Evolutionary conservation across 2,329 filamentous ascomycete species (phyloP).

Genomic region (Fonsecaea pedrosoi): DNA sequence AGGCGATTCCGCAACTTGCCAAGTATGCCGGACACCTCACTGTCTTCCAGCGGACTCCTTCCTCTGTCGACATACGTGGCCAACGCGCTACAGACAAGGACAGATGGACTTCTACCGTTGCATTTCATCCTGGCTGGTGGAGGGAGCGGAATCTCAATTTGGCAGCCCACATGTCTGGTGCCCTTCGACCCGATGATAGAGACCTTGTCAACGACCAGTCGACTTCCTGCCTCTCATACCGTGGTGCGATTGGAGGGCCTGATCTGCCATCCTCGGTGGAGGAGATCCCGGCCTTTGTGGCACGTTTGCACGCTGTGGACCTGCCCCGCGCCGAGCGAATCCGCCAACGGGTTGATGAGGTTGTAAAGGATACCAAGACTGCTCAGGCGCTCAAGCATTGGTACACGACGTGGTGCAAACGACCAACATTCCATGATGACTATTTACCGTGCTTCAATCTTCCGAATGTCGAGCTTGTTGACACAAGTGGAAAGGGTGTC

Average conservation of each 20-base stretch:
- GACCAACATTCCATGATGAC: conserved; percentile 64
- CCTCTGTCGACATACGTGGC: conserved; percentile 38
- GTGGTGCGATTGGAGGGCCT: conserved; percentile 11
- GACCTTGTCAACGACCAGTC: conserved; percentile 19
- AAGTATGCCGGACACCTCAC: conserved; percentile 53
- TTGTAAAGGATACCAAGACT: conserved; percentile 59
- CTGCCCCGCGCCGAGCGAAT: conserved; percentile 51
- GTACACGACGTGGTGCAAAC: conserved; percentile 68
- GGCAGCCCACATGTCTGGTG: conserved; percentile 9
- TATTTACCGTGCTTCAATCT: conserved; percentile 48
- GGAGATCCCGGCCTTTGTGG: conserved; percentile 26
- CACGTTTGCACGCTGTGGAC: conserved; percentile 47
- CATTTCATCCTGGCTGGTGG: conserved; percentile 19
- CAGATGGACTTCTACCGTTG: not conserved
- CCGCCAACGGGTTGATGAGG: conserved; percentile 54
- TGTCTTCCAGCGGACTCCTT: conserved; percentile 47
- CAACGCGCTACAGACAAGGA: conserved; percentile 12
- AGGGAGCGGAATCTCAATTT: conserved; percentile 18
- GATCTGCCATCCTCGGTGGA: conserved; percentile 3
- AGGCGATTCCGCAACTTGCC: conserved; percentile 28
- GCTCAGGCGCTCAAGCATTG: conserved; percentile 63
- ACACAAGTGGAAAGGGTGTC: conserved; percentile 61
- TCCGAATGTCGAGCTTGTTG: conserved; percentile 46
- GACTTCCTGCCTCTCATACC: not conserved
- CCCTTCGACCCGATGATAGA: not conserved